A percentile compares a stretch with the other conserved stretches of the same genome.
These are phyloP conservation scores for Torulaspora quercuum DNA, from an alignment of 805 yeast species.

Conservation along the genomic window DNA sequence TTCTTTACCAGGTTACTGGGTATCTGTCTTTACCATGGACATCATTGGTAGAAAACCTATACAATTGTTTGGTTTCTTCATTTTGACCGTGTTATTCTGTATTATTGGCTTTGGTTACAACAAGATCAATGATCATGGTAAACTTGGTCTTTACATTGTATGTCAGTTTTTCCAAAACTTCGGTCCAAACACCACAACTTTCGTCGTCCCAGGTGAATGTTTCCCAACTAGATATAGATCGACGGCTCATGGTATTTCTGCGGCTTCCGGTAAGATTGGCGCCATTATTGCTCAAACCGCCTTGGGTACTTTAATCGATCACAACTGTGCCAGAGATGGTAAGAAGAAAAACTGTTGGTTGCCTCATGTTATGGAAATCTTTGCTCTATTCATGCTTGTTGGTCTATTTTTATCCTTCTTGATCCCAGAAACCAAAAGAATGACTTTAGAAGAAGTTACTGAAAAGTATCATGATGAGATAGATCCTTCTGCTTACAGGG, in stretches of 20 bases:
- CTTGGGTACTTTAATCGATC: constrained; percentile 78
- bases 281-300: constrained; percentile 89
- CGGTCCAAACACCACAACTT: constrained; percentile 92
- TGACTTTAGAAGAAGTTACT: constrained; percentile 78
- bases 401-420: constrained; percentile 66
- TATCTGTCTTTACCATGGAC: constrained; percentile 75
- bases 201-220: constrained; percentile 85
- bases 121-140: constrained; percentile 61
- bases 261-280: constrained; percentile 89
- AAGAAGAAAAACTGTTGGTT: constrained; percentile 63
- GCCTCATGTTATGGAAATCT: constrained; percentile 91
- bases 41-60: constrained; percentile 79
- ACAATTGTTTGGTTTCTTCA: constrained; percentile 70
- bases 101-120: constrained; percentile 80
- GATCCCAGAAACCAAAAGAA: constrained; percentile 88
- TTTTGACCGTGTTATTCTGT: constrained; percentile 71
- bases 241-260: constrained; percentile 91
- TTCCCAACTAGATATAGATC: constrained; percentile 96
- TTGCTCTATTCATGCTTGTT: constrained; percentile 84
- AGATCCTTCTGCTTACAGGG: constrained; percentile 44
- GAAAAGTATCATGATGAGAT: constrained; percentile 83
- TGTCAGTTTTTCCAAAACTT: constrained; percentile 87
- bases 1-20: constrained; percentile 92
- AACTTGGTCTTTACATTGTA: constrained; percentile 72
- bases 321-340: constrained; percentile 62